Evolutionary conservation across 140 eudicot species (phyloP).

Genomic region (Cichorium intybus): DNA sequence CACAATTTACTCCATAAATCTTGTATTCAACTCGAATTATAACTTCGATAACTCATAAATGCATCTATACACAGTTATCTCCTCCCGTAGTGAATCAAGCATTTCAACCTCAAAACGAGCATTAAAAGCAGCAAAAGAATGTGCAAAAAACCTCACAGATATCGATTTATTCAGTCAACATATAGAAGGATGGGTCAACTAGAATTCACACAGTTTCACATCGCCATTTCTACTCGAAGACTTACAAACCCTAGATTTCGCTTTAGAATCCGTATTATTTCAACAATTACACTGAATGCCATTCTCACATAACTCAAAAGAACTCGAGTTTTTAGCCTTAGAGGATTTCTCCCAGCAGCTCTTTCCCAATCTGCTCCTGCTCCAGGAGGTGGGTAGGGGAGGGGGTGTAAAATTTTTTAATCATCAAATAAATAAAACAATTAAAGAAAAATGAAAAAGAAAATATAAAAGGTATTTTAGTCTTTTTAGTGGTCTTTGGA

Average conservation of each 20-base stretch:
- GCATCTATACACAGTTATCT: constrained; percentile 36
- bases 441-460: no score
- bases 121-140: constrained; percentile 42
- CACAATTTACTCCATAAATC: background rate
- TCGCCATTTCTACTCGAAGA: constrained; percentile 70
- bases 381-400: no score
- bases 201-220: constrained; percentile 37
- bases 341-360: constrained; percentile 86
- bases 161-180: constrained; percentile 45
- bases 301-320: constrained; percentile 54
- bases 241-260: constrained; percentile 67
- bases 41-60: constrained; percentile 4
- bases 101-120: constrained; percentile 38
- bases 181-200: constrained; percentile 69
- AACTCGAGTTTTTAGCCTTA: constrained; percentile 70
- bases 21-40: background rate
- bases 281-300: constrained; percentile 94
- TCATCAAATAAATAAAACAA: no score
- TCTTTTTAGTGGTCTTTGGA: no score
- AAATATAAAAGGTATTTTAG: no score
- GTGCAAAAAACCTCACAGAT: constrained; percentile 42
- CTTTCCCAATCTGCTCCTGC: no score
- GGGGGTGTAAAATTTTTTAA: no score
- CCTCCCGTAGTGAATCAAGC: constrained; percentile 46
- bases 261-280: constrained; percentile 70